Evolutionary conservation across 2,329 filamentous ascomycete species (phyloP).

Genomic region (Pseudopyricularia javanii): DNA sequence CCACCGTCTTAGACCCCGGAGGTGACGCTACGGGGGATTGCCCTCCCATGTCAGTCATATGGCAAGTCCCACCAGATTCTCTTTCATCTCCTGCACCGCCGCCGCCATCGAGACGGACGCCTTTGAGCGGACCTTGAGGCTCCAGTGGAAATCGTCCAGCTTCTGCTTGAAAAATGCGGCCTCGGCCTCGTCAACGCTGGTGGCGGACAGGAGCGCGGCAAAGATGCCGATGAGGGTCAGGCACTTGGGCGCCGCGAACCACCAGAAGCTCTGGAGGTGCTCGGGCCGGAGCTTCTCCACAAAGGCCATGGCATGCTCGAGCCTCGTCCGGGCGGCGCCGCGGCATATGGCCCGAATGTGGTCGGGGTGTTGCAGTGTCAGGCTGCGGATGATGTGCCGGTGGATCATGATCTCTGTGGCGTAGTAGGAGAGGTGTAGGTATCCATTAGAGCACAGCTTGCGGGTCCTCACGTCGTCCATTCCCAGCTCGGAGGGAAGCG

Average conservation of each 20-base stretch:
- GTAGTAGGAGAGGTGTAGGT: slow-evolving; percentile 36
- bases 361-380: slow-evolving; percentile 17
- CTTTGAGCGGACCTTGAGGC: slow-evolving; percentile 24
- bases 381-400: slow-evolving; percentile 32
- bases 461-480: slow-evolving; percentile 12
- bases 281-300: slow-evolving; percentile 28
- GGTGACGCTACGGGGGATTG: too few relatives aligned
- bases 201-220: slow-evolving; percentile 26
- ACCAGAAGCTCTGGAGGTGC: slow-evolving; percentile 32
- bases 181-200: slow-evolving; percentile 21
- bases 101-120: slow-evolving; percentile 24
- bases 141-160: slow-evolving; percentile 27
- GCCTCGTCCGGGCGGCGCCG: slow-evolving; percentile 23
- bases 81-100: slow-evolving; percentile 23
- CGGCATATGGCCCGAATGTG: slow-evolving; percentile 19
- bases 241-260: slow-evolving; percentile 28
- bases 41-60: not conserved
- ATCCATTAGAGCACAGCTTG: slow-evolving; percentile 23
- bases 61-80: slow-evolving; percentile 8
- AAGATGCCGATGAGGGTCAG: slow-evolving; percentile 28
- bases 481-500: slow-evolving; percentile 9
- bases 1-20: too few relatives aligned
- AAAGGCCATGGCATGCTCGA: slow-evolving; percentile 26
- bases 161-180: slow-evolving; percentile 25
- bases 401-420: slow-evolving; percentile 38